Base-by-base conservation (phyloP, 495 filamentous ascomycete genomes). In the Chlorociboria aeruginascens region DNA sequence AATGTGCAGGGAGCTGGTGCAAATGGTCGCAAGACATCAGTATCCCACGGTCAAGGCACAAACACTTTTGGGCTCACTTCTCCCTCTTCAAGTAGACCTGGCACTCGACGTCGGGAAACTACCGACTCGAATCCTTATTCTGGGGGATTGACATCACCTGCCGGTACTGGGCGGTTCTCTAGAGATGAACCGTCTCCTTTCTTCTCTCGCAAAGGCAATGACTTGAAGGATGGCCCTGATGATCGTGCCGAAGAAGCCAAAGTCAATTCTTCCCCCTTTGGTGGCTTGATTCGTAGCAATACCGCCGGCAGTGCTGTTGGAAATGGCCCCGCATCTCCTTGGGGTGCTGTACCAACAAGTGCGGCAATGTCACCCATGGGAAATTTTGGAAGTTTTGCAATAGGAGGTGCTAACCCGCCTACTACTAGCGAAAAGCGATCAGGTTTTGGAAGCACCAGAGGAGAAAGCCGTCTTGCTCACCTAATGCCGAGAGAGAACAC, bases 351-450 rank as follows among this genome's bases (percentile, higher is more conserved):
- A 14, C 72, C 82, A 8, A 71, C 70, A 40, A 78, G 64, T 62
- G 68, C 49, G 13, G 71, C 49, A 70, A 74, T 86, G 49, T 73
- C 82, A 3, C 78, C 79, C 4, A 85, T 90, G 69, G 86, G 87
- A 25, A 77, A 82, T n/a, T 95, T 95, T 65, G 86, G 89, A 9
- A 89, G 75, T 48, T 95, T 95, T 59, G 79, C 79, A 8, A 61
- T 89, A 17, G 61, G 63, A 3, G 43, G 42, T 10, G 40, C 50
- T 12, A 64, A 65, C 17, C 65, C 69, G 8, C 49, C 66, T 16
- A 75, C 78, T 17, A 74, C 79, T 12, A 62, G 66, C 32, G 86
- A 94, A 46, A 92, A 88, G 69, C 74, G 77, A 51, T 53, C 76
- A 33, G 78, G 79, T 1, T 78, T 80, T 59, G 82, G 77, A 37